phyloP scores from a whole-genome alignment of 352 stramenopile species.

The Globisporangium perplexum region DNA sequence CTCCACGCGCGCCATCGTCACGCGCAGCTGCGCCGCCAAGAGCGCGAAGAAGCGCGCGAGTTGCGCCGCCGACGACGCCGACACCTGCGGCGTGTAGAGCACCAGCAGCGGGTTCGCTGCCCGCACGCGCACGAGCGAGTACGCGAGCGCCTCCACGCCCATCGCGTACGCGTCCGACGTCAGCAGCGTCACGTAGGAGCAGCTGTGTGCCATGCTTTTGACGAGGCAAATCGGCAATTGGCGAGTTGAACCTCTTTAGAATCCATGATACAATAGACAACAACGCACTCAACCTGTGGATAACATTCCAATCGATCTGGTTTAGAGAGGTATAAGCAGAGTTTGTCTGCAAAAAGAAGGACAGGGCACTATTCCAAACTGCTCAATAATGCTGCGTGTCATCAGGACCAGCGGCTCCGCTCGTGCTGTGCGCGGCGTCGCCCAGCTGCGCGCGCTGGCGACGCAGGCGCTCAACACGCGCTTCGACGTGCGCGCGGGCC shows the following conservation, averaged over 20 bases:
- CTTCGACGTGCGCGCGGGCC: conserved; percentile 30
- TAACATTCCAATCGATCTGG: too few relatives aligned
- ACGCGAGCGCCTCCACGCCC: conserved; percentile 32
- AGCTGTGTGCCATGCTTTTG: background rate
- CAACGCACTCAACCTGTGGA: too few relatives aligned
- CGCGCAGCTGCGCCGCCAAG: conserved; percentile 8
- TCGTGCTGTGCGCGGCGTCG: background rate
- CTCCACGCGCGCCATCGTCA: conserved; percentile 16
- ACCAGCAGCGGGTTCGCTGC: conserved; percentile 19
- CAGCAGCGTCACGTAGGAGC: conserved; percentile 27
- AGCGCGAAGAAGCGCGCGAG: conserved; percentile 18
- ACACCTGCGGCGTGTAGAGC: conserved; percentile 31
- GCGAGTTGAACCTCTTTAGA: too few relatives aligned
- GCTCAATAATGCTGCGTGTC: background rate
- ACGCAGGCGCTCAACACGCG: conserved; percentile 20
- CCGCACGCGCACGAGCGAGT: conserved; percentile 17
- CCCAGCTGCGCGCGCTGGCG: background rate
- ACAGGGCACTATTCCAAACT: background rate
- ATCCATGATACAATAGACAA: too few relatives aligned
- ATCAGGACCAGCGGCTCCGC: background rate
- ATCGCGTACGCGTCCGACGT: conserved; percentile 35
- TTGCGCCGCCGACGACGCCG: conserved; percentile 9
- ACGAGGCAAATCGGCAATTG: background rate
- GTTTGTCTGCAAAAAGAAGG: background rate
- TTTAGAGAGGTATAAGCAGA: too few relatives aligned